Evolutionary conservation across 306 rosid species (phyloP), one percentile per base, ranked within the genome.

Genomic region (Cotoneaster glaucophyllus): DNA sequence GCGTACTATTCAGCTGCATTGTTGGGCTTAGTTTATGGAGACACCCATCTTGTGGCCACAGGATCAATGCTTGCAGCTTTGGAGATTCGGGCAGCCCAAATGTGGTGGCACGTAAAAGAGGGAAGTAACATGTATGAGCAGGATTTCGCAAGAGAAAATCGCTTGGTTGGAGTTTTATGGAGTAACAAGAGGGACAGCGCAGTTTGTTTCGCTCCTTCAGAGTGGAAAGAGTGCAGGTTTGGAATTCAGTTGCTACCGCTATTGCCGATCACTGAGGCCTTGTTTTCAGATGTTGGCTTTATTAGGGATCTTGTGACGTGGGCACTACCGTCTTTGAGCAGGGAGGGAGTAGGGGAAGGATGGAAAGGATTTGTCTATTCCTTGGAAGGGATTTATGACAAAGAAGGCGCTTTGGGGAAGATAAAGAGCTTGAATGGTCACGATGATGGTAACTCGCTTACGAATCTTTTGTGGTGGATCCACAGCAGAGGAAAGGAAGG

Each of bases 391-490:
- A 6, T 87, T 74, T 90, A 82, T 62, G 88, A 90, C 64, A 88
- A 77, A 26, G 79, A 82, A 58, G 70, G 71, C 45, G 96, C 91
- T 25, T 48, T 93, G 87, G 73, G 52, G 74, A 87, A 84, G 80
- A 78, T 85, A 1, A 80, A 75, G 75, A 83, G 52, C 58, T 86
- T 93, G 86, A 86, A 25, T 3, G 90, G 89, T 48, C 84, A 67
- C 54, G 98, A 93, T 77, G 98, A 82, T 68, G 98, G 98, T 10
- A 89, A 87, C 73, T 90, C 98, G 0, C 88, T 87, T 25, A 86
- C 84, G n/a, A 93, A 93, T 84, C 88, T 93, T 7, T 78, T 93
- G 1, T 93, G 98, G 98, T 90, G 98, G 98, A 74, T 90, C 67
- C 93, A 90, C 56, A 89, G 89, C 72, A 86, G 98, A 84, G 83